Base-by-base conservation (phyloP, 2,329 filamentous ascomycete species). In the Chaetothyriales sp. region DNA sequence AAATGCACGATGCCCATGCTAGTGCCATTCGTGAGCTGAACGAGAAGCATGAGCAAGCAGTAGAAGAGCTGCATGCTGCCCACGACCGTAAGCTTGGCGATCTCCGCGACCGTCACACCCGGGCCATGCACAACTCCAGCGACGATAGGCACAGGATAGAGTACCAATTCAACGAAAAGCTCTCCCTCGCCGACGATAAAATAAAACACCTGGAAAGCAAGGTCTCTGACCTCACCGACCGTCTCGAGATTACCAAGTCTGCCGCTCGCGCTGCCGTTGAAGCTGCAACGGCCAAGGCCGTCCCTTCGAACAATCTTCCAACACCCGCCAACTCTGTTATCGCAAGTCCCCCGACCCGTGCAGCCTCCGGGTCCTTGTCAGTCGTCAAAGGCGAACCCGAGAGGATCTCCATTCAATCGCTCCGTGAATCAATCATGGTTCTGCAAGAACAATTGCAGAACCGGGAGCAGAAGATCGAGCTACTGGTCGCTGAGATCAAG, bases 371-470 rank as follows among this genome's bases (percentile, higher is more conserved):
- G 8, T 75, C 76, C 5, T 65, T 73, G 54, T 69, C 72, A 22
- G 67, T 69, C 45, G 66, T 59, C 25, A 63, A 68, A 55, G 64
- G 68, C 54, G 64, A 69, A 48, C 85, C 87, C 0, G 88, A 92
- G 66, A 94, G 85, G 74, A 87, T 95, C 53, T 95, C 90, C 2
- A 87, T 89, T 0, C 90, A 97, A 68, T 92, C 92, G 5, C 78
- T 98, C 29, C 85, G 92, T 28, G 92, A 98, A 69, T 95, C 89
- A 0, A 95, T 98, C 64, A 82, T 94, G 69, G 92, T 95, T 18
- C 75, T 98, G 22, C 92, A 98, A 69, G 90, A 97, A 67, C 92
- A 98, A 67, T 77, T 98, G 5, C 92, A 97, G 67, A 88, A 92
- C 61, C 89, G 92, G 50, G 92, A 98, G 70, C 78, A 84, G 54